Evolutionary conservation across 306 rosid species (phyloP).

Genomic region (Cicer yamashitae): DNA sequence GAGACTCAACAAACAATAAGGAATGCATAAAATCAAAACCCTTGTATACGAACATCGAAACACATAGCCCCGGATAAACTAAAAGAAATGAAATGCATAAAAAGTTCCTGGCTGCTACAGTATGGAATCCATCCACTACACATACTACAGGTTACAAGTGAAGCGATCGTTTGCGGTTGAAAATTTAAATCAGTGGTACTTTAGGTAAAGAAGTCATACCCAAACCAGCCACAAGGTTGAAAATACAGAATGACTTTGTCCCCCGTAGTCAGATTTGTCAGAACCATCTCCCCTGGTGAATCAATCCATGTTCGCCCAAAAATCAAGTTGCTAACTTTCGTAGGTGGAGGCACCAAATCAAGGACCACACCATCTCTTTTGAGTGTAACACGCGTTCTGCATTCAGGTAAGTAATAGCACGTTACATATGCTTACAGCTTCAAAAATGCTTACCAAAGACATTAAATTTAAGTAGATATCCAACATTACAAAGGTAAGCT

Average conservation of each 20-base stretch:
- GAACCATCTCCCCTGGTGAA: slow-evolving; percentile 83
- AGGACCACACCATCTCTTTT: slow-evolving; percentile 76
- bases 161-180: slow-evolving; percentile 28
- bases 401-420: slow-evolving; percentile 33
- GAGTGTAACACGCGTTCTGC: slow-evolving; percentile 89
- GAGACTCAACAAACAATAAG: too few species aligned
- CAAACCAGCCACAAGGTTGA: slow-evolving; percentile 98
- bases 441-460: slow-evolving; percentile 22
- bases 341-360: slow-evolving; percentile 90
- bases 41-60: not conserved
- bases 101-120: not conserved
- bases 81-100: slow-evolving; percentile 2
- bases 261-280: slow-evolving; percentile 78
- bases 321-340: slow-evolving; percentile 85
- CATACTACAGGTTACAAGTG: slow-evolving; percentile 12
- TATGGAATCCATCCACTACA: slow-evolving; percentile 9
- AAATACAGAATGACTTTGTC: slow-evolving; percentile 89
- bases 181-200: not conserved
- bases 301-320: slow-evolving; percentile 94
- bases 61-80: not conserved
- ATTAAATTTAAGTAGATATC: slow-evolving; percentile 4
- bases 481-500: slow-evolving; percentile 19
- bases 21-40: not conserved
- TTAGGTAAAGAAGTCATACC: slow-evolving; percentile 53
- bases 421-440: slow-evolving; percentile 23